Base-by-base conservation (phyloP, 768 basidiomycete genomes). In the Suillus plorans region DNA sequence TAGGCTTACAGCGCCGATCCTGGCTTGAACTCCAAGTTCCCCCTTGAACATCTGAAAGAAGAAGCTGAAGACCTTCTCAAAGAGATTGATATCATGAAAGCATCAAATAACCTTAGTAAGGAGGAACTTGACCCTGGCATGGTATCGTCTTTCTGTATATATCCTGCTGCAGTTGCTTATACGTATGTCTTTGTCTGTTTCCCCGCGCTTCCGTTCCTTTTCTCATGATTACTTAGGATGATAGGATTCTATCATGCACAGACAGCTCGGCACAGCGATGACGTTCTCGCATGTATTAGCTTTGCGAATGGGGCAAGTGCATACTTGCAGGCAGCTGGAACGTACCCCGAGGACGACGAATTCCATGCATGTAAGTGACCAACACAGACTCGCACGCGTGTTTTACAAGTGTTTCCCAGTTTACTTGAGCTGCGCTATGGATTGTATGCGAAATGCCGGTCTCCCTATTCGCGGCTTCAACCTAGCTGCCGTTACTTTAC, bases 271-370 rank as follows among this genome's bases (percentile, higher is more conserved):
- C 53, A 58, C 13, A 18, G 34, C 53, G 20, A 8, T 5, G 42
- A 63, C 14, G 6, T 18, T 58, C 3, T 20, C 22, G 62, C 41
- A 47, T 34, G 16, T 5, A 8, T 22, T n/a, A 34, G 52, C 36
- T 39, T 14, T 34, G 8, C n/a, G 25, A 53, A 65, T 5, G 63
- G 62, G 2, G 65, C 62, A 25, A 36, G 45, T 36, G 56, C 41
- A 5, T 71, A 71, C 44, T 16, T 67, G 6, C 45, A 69, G 37
- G 65, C 70, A 12, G 70, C 68, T 13, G 9, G 42, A 8, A 28
- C 44, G 31, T 64, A 63, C 45, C 64, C 70, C 16, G n/a, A 62
- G 28, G 70, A 71, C 49, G 70, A 71, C 39, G 71, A 72, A 49
- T 16, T 37, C 1, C 64, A 66, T 50, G 13, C 65, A 12, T 64